A percentile compares a stretch with the other conserved stretches of the same genome.
Conservation (phyloP, 202 grass and related monocot genomes). For the Brachypodium distachyon region DNA sequence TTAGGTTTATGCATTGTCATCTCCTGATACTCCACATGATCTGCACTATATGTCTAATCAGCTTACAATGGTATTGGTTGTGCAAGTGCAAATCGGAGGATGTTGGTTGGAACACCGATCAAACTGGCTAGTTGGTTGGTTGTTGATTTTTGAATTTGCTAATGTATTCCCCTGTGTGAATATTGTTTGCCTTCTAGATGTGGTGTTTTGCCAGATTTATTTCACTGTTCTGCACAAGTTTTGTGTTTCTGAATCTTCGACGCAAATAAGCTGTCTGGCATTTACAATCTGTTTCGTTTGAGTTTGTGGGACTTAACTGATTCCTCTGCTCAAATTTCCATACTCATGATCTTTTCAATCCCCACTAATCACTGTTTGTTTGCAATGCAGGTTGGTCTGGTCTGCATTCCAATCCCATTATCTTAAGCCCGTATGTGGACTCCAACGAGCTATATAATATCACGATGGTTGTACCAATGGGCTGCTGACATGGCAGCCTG, state of each 20-base stretch:
- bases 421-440: background rate
- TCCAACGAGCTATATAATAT: background rate
- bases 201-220: background rate
- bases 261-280: background rate
- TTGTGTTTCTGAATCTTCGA: background rate
- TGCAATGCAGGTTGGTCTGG: slow-evolving; percentile 7
- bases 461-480: background rate
- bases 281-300: background rate
- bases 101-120: background rate
- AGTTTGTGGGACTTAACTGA: background rate
- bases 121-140: background rate
- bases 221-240: background rate
- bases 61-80: background rate
- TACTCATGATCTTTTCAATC: background rate
- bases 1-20: background rate
- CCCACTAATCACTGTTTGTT: background rate
- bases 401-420: background rate
- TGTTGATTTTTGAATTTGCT: background rate
- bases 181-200: background rate
- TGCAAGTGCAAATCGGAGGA: background rate
- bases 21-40: background rate
- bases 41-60: background rate
- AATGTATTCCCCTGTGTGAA: too few species aligned
- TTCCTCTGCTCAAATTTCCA: background rate
- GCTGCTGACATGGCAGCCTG: background rate